phyloP scores from a whole-genome alignment of 75 land plant species.

The Cryptomeria japonica region DNA sequence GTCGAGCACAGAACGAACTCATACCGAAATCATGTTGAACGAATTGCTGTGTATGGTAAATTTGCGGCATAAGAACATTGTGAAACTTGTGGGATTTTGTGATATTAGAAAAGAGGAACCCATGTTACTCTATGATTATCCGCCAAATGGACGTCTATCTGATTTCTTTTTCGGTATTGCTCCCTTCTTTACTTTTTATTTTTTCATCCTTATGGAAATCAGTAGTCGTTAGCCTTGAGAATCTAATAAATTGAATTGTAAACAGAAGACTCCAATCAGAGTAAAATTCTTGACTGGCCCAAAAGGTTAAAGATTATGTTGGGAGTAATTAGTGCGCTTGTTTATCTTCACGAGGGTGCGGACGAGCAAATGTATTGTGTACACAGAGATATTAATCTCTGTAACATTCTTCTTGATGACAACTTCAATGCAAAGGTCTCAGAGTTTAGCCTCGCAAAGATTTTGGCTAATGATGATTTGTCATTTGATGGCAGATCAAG shows the following conservation, averaged over 20 bases:
- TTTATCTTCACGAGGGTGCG: constrained; percentile 63
- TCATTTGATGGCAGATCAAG: no score
- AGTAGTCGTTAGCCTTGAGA: no score
- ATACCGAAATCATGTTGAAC: constrained; percentile 25
- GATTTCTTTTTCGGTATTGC: background rate
- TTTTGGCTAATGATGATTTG: background rate
- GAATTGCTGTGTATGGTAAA: constrained; percentile 54
- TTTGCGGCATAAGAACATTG: constrained; percentile 63
- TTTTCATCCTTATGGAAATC: no score
- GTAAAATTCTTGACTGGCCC: constrained; percentile 23
- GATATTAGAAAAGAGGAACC: constrained; percentile 14
- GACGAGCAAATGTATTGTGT: constrained; percentile 29
- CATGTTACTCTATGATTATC: constrained; percentile 70
- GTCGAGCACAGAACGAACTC: background rate
- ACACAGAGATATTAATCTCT: constrained; percentile 51
- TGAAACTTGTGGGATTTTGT: constrained; percentile 67
- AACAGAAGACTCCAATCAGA: no score
- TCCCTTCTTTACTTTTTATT: background rate
- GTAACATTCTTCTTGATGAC: constrained; percentile 48
- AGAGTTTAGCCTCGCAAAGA: constrained; percentile 21
- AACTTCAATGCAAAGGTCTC: constrained; percentile 47
- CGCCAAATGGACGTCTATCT: constrained; percentile 62
- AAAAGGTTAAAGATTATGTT: constrained; percentile 37
- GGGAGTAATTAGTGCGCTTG: constrained; percentile 55
- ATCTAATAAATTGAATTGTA: no score